These are phyloP conservation scores for Primulina tabacum DNA, from an alignment of 257 asterid genomes.

Conservation along the genomic window DNA sequence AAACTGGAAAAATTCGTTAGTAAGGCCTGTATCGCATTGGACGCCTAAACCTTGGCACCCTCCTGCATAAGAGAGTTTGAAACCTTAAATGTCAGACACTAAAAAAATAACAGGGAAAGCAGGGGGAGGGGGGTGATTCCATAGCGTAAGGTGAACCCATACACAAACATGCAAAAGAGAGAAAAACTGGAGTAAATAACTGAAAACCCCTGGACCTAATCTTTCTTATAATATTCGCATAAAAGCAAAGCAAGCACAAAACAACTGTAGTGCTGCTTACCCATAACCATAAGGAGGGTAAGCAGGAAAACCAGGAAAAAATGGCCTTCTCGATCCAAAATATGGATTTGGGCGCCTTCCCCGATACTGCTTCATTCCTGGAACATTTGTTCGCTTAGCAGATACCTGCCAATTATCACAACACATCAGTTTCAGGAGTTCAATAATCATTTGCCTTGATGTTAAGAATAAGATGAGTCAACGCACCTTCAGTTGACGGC, in stretches of 20 bases:
- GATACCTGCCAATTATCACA: conserved; percentile 40
- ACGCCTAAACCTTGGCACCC: conserved; percentile 64
- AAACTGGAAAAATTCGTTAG: conserved; percentile 26
- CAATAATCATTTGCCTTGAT: conserved; percentile 5
- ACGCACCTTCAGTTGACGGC: conserved; percentile 51
- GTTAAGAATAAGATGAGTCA: conserved; percentile 21
- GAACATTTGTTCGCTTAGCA: conserved; percentile 59
- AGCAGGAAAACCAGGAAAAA: conserved; percentile 48
- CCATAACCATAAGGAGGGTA: conserved; percentile 54
- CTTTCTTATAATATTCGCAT: background rate
- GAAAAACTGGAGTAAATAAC: background rate
- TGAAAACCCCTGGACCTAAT: background rate
- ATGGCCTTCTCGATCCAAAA: conserved; percentile 49
- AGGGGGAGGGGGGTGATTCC: background rate
- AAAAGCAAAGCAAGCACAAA: background rate
- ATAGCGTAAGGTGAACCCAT: background rate
- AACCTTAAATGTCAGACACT: background rate
- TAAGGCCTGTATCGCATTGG: conserved; percentile 69
- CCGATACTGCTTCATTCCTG: conserved; percentile 58
- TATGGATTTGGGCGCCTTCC: conserved; percentile 60
- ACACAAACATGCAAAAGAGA: background rate
- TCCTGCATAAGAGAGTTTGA: conserved; percentile 37
- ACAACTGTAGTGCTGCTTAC: conserved; percentile 33
- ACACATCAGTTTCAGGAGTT: background rate
- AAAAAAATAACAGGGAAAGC: background rate